Evolutionary conservation across 805 yeast genomes (phyloP).

Genomic region (Pichia pseudocactophila): DNA sequence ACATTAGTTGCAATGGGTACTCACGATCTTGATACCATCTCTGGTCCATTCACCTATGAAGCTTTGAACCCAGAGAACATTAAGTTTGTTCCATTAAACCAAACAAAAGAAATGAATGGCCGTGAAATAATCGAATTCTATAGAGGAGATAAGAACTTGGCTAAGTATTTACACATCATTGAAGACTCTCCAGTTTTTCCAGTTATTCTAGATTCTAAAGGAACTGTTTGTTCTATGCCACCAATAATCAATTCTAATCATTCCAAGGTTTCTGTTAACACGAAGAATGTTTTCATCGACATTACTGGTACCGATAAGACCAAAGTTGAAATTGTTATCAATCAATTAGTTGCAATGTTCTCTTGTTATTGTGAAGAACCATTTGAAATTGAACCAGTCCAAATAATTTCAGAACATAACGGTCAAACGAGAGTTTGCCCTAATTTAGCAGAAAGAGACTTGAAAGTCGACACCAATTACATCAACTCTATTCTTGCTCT

Average conservation of each 20-base stretch:
- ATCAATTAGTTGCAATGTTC: slow-evolving; percentile 93
- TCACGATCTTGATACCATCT: slow-evolving; percentile 80
- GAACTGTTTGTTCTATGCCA: slow-evolving; percentile 83
- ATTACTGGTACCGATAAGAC: slow-evolving; percentile 93
- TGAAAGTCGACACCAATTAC: slow-evolving; percentile 71
- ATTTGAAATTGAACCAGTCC: slow-evolving; percentile 84
- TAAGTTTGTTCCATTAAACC: slow-evolving; percentile 68
- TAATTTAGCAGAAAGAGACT: slow-evolving; percentile 51
- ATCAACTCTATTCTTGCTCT: slow-evolving; percentile 93
- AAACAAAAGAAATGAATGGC: slow-evolving; percentile 62
- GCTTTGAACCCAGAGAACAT: slow-evolving; percentile 75
- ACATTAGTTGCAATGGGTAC: slow-evolving; percentile 98
- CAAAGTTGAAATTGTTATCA: slow-evolving; percentile 85
- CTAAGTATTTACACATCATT: slow-evolving; percentile 82
- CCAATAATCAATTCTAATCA: slow-evolving; percentile 93
- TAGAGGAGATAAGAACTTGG: slow-evolving; percentile 81
- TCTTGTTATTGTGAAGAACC: slow-evolving; percentile 75
- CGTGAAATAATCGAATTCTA: slow-evolving; percentile 78
- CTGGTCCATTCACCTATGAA: slow-evolving; percentile 76
- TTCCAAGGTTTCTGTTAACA: slow-evolving; percentile 77
- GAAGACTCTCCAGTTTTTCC: slow-evolving; percentile 86
- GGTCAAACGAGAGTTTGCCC: slow-evolving; percentile 71
- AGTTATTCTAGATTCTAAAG: slow-evolving; percentile 69
- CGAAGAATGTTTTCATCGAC: slow-evolving; percentile 85
- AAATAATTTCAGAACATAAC: slow-evolving; percentile 76